Conservation (phyloP, 257 asterid species). For the Forsythia suspensa region DNA sequence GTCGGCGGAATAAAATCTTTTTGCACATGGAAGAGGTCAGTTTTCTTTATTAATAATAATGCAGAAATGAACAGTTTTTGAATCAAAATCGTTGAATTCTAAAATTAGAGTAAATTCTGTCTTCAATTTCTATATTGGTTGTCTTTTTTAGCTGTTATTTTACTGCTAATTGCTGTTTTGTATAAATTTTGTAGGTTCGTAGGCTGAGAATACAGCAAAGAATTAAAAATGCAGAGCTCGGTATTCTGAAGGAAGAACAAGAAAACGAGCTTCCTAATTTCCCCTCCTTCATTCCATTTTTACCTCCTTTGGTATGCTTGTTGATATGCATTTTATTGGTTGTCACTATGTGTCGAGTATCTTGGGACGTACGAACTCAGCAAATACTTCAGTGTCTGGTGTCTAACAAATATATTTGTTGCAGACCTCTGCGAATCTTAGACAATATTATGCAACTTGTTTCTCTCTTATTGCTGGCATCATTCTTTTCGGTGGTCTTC, state of each 20-base stretch:
- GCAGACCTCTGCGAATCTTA: slow-evolving; percentile 82
- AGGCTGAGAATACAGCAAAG: slow-evolving; percentile 91
- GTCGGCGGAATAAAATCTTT: slow-evolving; percentile 88
- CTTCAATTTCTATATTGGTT: not conserved
- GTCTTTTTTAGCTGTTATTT: not conserved
- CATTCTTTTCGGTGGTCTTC: slow-evolving; percentile 94
- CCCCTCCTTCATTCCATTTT: slow-evolving; percentile 93
- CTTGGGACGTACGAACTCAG: not conserved
- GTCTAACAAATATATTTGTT: slow-evolving; percentile 18
- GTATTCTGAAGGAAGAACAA: slow-evolving; percentile 61
- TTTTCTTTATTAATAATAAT: not conserved
- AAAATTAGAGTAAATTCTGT: not conserved
- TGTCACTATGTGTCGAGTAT: not conserved
- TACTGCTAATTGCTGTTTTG: not conserved
- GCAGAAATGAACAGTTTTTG: not conserved
- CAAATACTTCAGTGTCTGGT: not conserved
- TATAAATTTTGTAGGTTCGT: slow-evolving; percentile 66
- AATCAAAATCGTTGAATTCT: not conserved
- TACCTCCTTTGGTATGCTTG: slow-evolving; percentile 87
- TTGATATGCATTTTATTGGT: not conserved
- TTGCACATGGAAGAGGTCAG: slow-evolving; percentile 97
- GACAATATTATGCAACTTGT: slow-evolving; percentile 79
- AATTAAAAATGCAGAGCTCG: slow-evolving; percentile 72
- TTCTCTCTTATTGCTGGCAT: slow-evolving; percentile 86
- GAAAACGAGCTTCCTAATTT: slow-evolving; percentile 87